phyloP scores from a whole-genome alignment of 352 stramenopile species.

The Globisporangium solare region DNA sequence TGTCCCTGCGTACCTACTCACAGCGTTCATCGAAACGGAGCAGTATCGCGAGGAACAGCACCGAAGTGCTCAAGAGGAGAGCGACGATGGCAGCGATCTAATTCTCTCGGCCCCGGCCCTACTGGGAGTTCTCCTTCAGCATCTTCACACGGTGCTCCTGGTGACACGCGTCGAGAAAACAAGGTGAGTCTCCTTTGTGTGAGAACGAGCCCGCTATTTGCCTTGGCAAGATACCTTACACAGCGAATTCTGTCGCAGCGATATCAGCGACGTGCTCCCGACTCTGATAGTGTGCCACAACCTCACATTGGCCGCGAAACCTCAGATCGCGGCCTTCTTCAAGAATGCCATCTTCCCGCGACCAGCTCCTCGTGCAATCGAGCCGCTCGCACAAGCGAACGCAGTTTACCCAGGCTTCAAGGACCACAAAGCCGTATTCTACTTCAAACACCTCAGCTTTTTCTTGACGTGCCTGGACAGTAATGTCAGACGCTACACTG shows the following conservation, averaged over 20 bases:
- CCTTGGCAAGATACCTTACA: too few relatives aligned
- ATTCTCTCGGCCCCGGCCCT: neutral
- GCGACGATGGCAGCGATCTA: conserved; percentile 2
- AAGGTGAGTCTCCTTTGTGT: conserved; percentile 17
- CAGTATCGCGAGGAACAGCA: conserved; percentile 19
- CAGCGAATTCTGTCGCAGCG: conserved; percentile 11
- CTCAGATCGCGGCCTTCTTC: conserved; percentile 33
- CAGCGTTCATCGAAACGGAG: conserved; percentile 30
- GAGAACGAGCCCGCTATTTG: too few relatives aligned
- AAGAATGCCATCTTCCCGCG: conserved; percentile 27
- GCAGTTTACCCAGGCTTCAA: neutral
- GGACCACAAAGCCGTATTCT: conserved; percentile 16
- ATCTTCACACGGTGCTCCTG: conserved; percentile 55
- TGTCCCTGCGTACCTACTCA: conserved; percentile 33
- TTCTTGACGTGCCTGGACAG: conserved; percentile 74
- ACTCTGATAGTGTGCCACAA: conserved; percentile 62
- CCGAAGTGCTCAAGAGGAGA: too few relatives aligned
- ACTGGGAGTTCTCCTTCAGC: conserved; percentile 29
- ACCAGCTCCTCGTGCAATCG: neutral
- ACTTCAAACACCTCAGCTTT: conserved; percentile 59
- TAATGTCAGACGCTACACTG: conserved; percentile 57
- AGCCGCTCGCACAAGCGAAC: neutral
- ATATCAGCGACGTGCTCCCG: conserved; percentile 45
- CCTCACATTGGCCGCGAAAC: conserved; percentile 33
- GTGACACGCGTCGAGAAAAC: conserved; percentile 58